Percentiles rank a stretch among this genome's conserved stretches.
These are phyloP conservation scores for Otatea glauca DNA, from an alignment of 176 grass and related monocot genomes.

Conservation along the genomic window DNA sequence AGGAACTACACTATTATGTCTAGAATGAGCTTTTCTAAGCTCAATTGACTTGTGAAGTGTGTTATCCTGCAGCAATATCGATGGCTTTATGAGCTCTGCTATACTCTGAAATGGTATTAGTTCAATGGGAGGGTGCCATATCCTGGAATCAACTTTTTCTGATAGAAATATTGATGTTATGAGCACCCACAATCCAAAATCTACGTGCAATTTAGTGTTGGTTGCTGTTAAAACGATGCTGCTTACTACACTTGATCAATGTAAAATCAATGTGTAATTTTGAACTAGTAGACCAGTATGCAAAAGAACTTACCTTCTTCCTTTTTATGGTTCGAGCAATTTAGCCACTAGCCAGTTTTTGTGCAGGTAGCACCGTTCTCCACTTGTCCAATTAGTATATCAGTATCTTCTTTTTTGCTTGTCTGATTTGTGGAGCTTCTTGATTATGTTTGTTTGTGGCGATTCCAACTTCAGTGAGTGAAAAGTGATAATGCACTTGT, in stretches of 20 bases:
- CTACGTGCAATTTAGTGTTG: not conserved
- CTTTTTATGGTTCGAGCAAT: not conserved
- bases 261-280: not conserved
- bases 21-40: not conserved
- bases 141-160: conserved; percentile 29
- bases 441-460: not conserved
- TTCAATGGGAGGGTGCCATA: not conserved
- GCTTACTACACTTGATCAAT: conserved; percentile 5
- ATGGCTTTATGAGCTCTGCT: not conserved
- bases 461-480: not conserved
- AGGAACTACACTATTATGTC: not conserved
- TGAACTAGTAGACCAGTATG: not conserved
- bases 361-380: not conserved
- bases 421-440: not conserved
- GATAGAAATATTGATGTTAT: not conserved
- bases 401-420: not conserved
- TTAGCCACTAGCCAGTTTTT: not conserved
- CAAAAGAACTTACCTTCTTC: not conserved
- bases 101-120: not conserved
- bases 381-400: not conserved
- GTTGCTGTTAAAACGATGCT: not conserved
- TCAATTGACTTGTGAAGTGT: conserved; percentile 7
- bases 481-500: not conserved
- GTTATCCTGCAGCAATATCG: not conserved
- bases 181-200: not conserved